phyloP scores from a whole-genome alignment of 352 stramenopile species.

The Globisporangium yorkense region DNA sequence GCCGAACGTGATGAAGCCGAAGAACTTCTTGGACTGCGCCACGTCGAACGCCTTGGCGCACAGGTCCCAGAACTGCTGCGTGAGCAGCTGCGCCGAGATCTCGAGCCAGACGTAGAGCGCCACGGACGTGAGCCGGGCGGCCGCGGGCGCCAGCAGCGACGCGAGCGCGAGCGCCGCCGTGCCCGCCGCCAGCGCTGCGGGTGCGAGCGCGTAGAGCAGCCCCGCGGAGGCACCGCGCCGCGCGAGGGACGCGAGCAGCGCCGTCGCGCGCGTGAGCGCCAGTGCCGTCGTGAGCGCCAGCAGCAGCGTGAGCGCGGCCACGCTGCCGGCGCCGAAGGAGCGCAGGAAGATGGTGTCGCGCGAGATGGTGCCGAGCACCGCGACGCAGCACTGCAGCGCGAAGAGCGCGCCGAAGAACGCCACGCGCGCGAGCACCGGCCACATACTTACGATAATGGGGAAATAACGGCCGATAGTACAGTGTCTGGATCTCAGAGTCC shows the following conservation, averaged over 20 bases:
- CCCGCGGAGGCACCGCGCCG: constrained; percentile 18
- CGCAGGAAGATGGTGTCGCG: constrained; percentile 81
- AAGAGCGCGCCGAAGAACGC: constrained; percentile 81
- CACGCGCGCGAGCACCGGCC: constrained; percentile 29
- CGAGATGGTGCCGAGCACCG: constrained; percentile 70
- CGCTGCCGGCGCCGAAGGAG: constrained; percentile 56
- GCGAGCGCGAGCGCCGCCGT: constrained; percentile 38
- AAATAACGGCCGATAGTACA: neutral
- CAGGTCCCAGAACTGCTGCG: constrained; percentile 85
- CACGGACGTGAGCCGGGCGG: constrained; percentile 45
- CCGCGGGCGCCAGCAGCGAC: constrained; percentile 36
- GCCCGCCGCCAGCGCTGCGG: constrained; percentile 30
- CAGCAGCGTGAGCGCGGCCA: constrained; percentile 65
- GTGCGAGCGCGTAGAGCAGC: constrained; percentile 50
- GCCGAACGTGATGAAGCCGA: constrained; percentile 84
- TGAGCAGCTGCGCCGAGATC: constrained; percentile 64
- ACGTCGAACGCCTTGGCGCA: constrained; percentile 80
- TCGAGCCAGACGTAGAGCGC: constrained; percentile 82
- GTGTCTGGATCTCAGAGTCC: no score
- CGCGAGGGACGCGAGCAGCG: constrained; percentile 26
- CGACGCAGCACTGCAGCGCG: constrained; percentile 72
- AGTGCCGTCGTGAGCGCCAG: constrained; percentile 74
- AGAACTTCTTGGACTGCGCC: constrained; percentile 79
- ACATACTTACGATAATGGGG: neutral
- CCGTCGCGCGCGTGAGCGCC: constrained; percentile 41